A percentile compares a stretch with the other conserved stretches of the same genome.
Conservation (phyloP, 257 asterid genomes). For the Plantago major region DNA sequence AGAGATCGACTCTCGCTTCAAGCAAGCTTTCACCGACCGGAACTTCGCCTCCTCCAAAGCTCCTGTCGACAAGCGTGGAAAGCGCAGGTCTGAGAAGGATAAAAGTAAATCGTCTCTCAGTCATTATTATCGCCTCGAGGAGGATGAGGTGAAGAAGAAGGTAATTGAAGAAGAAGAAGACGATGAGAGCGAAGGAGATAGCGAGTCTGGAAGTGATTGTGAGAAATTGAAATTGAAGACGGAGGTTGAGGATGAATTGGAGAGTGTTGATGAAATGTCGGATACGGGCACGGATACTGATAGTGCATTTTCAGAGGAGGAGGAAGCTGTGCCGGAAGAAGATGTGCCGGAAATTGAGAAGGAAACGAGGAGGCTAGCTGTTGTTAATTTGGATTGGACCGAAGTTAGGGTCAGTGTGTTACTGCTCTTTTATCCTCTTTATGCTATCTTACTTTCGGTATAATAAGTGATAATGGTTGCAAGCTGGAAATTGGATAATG, state of each 20-base stretch:
- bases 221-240: constrained; percentile 19
- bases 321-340: constrained; percentile 59
- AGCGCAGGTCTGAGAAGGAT: constrained; percentile 23
- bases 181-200: constrained; percentile 13
- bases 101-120: constrained; percentile 30
- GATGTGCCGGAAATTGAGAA: constrained; percentile 71
- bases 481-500: no score
- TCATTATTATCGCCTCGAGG: constrained; percentile 57
- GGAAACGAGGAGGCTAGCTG: constrained; percentile 81
- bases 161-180: constrained; percentile 25
- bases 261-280: constrained; percentile 36
- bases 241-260: constrained; percentile 37
- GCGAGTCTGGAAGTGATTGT: constrained; percentile 23
- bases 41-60: constrained; percentile 55
- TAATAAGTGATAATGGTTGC: background rate
- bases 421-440: background rate
- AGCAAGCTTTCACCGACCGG: constrained; percentile 46
- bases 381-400: constrained; percentile 87
- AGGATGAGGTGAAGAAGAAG: constrained; percentile 25
- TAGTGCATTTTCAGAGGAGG: constrained; percentile 30
- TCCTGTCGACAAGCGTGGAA: constrained; percentile 78
- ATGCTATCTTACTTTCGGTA: no score
- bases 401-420: constrained; percentile 76
- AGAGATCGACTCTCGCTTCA: constrained; percentile 70
- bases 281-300: constrained; percentile 36